Base-by-base conservation (phyloP, 2,329 filamentous ascomycete species). In the Massarina eburnea region DNA sequence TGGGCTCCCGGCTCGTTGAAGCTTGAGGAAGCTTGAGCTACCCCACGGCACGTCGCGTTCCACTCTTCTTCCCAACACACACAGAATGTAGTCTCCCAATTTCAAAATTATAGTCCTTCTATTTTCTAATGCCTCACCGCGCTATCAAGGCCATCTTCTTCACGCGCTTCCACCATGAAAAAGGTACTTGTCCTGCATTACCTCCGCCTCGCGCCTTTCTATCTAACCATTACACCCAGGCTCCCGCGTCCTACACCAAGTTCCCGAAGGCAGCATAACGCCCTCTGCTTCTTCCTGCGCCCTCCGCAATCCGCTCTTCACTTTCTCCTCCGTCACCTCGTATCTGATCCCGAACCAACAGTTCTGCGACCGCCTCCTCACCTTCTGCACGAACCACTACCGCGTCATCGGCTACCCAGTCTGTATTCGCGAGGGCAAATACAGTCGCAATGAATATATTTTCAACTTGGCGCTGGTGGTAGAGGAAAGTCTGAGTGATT, bases 401-500 rank as follows among this genome's bases (percentile, higher is more conserved):
- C 84, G 85, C 46, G 83, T 99, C 44, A 80, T 99, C 26, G 90
- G 91, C 14, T 90, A 91, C 61, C 94, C 94, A 0, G 86, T 97
- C 42, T 92, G 90, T 66, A 89, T 97, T 64, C 57, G 67, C 9
- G 82, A 91, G 54, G 80, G 84, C 35, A 86, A 86, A 57, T 96
- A 97, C 65, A 83, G 87, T 63, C 86, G 94, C 47, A 96, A 96
- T 72, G 89, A 95, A 71, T 97, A 96, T 76, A 96, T 96, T 66
- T 99, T 97, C 81, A 97, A 97, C 71, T 96, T 97, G 66, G 91
- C 90, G 48, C 77, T 97, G 35, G 86, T 96, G 21, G 78, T 96
- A 39, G 81, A 87, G 40, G 80, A 84, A 45, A 76, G 80, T 26
- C 76, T 80, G 12, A 67, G 67, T 3, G 88, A 95, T 63, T 88